These are phyloP conservation scores for Coelastrella sp. DNA, from an alignment of 139 green algal species.

Conservation along the genomic window DNA sequence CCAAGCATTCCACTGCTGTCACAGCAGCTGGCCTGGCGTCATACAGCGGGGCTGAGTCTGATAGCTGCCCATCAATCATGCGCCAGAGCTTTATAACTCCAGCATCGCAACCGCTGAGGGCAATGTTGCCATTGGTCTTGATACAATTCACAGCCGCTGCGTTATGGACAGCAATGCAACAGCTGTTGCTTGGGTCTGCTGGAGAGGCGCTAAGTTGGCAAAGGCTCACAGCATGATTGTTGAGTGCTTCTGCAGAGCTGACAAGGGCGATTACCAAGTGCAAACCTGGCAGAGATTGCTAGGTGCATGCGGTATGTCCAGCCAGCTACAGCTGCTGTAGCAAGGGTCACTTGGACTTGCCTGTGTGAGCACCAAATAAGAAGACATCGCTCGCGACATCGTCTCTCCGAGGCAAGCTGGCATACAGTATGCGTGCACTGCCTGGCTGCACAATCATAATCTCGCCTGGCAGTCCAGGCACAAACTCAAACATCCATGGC, in stretches of 20 bases:
- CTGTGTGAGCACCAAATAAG: conserved; percentile 40
- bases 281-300: no score
- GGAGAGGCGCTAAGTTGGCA: not conserved
- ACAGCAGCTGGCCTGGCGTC: not conserved
- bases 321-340: not conserved
- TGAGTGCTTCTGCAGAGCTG: not conserved
- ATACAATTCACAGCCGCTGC: conserved; percentile 34
- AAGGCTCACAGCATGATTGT: not conserved
- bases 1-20: not conserved
- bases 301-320: no score
- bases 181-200: not conserved
- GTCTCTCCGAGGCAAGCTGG: not conserved
- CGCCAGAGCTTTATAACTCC: conserved; percentile 36
- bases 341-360: not conserved
- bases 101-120: conserved; percentile 18
- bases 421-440: conserved; percentile 46
- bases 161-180: not conserved
- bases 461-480: conserved; percentile 42
- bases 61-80: conserved; percentile 41
- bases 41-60: not conserved
- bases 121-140: conserved; percentile 32
- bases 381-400: conserved; percentile 2
- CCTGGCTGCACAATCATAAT: conserved; percentile 26
- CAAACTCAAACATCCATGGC: conserved; percentile 39
- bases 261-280: not conserved